Conservation (phyloP, 495 filamentous ascomycete genomes). For the Aspergillus taichungensis region DNA sequence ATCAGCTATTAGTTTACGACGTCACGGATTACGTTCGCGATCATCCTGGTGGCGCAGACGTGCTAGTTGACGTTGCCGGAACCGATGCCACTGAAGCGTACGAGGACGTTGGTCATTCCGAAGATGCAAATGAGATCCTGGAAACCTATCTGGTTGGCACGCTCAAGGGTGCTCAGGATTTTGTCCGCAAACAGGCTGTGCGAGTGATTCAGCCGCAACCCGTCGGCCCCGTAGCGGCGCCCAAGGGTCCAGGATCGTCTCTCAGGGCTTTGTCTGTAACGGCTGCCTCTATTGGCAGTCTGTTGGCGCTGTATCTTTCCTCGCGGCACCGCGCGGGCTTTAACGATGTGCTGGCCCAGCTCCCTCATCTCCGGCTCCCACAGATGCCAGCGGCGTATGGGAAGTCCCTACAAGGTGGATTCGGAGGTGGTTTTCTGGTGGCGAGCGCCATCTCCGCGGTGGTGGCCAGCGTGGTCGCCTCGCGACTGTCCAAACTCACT, state of each 20-base stretch:
- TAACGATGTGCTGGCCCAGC: background rate
- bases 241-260: too few relatives aligned
- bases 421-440: constrained; percentile 27
- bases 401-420: constrained; percentile 15
- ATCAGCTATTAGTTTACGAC: constrained; percentile 35
- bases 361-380: constrained; percentile 6
- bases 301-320: constrained; percentile 5
- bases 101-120: constrained; percentile 43
- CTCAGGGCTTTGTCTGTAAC: background rate
- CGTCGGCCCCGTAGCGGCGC: background rate
- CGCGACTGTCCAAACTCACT: constrained; percentile 18
- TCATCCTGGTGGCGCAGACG: constrained; percentile 45
- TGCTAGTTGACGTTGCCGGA: constrained; percentile 42
- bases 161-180: too few relatives aligned
- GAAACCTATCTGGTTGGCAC: too few relatives aligned
- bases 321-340: background rate
- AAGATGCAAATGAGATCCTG: too few relatives aligned
- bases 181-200: constrained; percentile 5
- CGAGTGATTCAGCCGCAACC: constrained; percentile 18
- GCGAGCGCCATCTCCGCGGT: constrained; percentile 19
- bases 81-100: constrained; percentile 43
- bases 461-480: constrained; percentile 14
- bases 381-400: constrained; percentile 16
- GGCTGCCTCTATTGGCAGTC: background rate
- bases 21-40: constrained; percentile 42